Conservation (phyloP, 345 rosid genomes). For the Populus pruinosa region DNA sequence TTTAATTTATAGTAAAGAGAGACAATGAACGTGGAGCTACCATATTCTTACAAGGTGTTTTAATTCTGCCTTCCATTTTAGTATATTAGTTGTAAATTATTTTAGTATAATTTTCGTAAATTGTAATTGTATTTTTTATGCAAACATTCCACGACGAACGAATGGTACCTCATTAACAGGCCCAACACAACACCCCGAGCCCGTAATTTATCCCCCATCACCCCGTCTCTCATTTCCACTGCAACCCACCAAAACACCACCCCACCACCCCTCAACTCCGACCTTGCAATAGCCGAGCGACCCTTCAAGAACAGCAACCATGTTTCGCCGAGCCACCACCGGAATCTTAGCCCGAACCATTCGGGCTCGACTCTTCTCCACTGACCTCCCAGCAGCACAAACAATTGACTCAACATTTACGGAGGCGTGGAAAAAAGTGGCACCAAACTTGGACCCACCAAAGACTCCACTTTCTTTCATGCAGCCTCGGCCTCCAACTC, state of each 20-base stretch:
- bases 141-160: no score
- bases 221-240: not conserved
- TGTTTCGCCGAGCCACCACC: slow-evolving; percentile 36
- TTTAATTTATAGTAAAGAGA: no score
- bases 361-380: slow-evolving; percentile 23
- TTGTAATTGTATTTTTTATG: no score
- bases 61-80: no score
- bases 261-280: slow-evolving; percentile 19
- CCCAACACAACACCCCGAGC: no score
- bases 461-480: slow-evolving; percentile 46
- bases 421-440: slow-evolving; percentile 45
- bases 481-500: slow-evolving; percentile 33
- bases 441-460: slow-evolving; percentile 43
- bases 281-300: slow-evolving; percentile 50
- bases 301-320: slow-evolving; percentile 12
- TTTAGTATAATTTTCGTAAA: no score
- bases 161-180: no score
- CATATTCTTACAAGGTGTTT: no score
- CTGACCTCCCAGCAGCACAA: slow-evolving; percentile 30
- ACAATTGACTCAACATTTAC: slow-evolving; percentile 31
- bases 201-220: no score
- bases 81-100: no score
- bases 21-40: no score
- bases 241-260: not conserved
- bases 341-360: slow-evolving; percentile 17